Base-by-base conservation (phyloP, 306 rosid genomes). In the Trichosanthes cucumerina region DNA sequence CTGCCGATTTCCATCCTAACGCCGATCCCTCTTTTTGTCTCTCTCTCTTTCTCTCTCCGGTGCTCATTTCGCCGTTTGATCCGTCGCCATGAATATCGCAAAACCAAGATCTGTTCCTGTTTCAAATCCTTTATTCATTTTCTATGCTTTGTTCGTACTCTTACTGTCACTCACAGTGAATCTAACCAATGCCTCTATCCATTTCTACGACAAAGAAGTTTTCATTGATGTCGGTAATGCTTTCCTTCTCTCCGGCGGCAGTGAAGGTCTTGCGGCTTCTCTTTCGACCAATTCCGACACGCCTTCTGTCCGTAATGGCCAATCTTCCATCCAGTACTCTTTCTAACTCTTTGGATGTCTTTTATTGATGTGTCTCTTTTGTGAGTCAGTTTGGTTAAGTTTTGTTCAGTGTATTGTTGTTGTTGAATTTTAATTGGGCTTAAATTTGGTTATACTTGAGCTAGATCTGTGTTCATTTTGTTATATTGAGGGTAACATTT, bases 171-270 rank as follows among this genome's bases (percentile, higher is more conserved):
- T 78, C 65, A 15, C 71, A 38, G 10, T 80, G 31, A 49, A 86
- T 60, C 81, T 84, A 0, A 36, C 86, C 65, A 56, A 83, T 52
- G 98, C 98, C 7, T 95, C 98, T 26, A 88, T 92, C 52, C 98
- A 95, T 81, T 52, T 84, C 88, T 95, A 95, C 88, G 56, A 85
- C 78, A 81, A 80, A 28, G 86, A 91, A 53, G 26, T 82, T 39
- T 95, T 95, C 87, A 78, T 26, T 49, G 98, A 95, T 39, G 88
- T 95, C 56, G 97, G 97, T 79, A 95, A 91, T 79, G 84, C 96
- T 65, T 88, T 84, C 81, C 97, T 95, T 84, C 91, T 95, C 86
- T 87, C 97, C 86, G 97, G 96, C 66, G 98, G 98, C 71, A 95
- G 98, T 81, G 98, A 95, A 87, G 98, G 96, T 53, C 81, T 95